Percentiles rank a stretch among this genome's conserved stretches.
These are phyloP conservation scores for Aspergillus sp. DNA, from an alignment of 2,329 filamentous ascomycete genomes.

Conservation along the genomic window DNA sequence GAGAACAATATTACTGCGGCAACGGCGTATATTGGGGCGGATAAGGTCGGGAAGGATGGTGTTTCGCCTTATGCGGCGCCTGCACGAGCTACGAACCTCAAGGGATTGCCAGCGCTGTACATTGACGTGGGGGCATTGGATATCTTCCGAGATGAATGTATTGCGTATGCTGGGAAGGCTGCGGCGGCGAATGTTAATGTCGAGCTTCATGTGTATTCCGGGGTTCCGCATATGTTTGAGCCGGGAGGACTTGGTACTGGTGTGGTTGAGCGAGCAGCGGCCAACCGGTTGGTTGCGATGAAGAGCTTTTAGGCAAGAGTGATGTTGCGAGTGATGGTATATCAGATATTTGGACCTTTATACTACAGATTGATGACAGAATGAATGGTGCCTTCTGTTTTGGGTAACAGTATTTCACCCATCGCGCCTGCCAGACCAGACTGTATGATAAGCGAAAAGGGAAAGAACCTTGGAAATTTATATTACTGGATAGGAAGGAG, in stretches of 20 bases:
- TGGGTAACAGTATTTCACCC: no score
- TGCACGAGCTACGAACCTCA: background rate
- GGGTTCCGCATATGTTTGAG: conserved; percentile 5
- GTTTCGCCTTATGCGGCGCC: conserved; percentile 7
- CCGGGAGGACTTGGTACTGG: background rate
- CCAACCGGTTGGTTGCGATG: background rate
- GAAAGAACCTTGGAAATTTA: no score
- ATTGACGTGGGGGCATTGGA: conserved; percentile 10
- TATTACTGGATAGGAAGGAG: no score
- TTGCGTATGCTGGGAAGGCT: background rate
- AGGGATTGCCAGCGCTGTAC: conserved; percentile 1
- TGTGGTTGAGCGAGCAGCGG: background rate
- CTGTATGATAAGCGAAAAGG: no score
- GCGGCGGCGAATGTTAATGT: background rate
- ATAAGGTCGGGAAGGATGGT: background rate
- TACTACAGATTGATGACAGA: no score
- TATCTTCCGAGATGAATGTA: conserved; percentile 3
- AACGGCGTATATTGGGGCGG: background rate
- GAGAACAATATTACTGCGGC: background rate
- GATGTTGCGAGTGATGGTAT: no score
- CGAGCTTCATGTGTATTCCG: conserved; percentile 8
- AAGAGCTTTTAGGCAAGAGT: background rate
- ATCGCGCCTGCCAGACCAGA: no score
- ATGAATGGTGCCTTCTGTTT: no score
- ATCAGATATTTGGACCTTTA: no score